Evolutionary conservation across 768 basidiomycete species (phyloP), one percentile per base, ranked within the genome.

Genomic region (Favolaschia claudopus): DNA sequence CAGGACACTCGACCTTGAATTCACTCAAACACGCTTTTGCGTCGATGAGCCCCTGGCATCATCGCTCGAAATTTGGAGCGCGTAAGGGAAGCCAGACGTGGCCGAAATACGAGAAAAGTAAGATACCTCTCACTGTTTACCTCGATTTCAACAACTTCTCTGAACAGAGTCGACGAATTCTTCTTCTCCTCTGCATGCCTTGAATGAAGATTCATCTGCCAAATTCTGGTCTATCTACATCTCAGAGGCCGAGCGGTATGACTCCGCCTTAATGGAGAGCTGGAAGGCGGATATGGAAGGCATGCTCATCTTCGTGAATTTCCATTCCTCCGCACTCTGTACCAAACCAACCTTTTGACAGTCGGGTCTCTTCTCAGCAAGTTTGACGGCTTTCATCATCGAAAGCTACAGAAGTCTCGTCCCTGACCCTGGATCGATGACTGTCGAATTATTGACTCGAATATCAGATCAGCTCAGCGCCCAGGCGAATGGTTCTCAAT

Each of bases 361-460:
- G 70, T 62, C 67, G 14, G 68, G 64, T 33, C 63, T 69, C 4
- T 68, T 68, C 42, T 66, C 67, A 7, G 65, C 69, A 19, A 61
- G 55, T 49, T 53, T 68, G 38, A 68, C 65, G n/a, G 63, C 67
- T 3, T 69, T 69, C 55, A 54, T 69, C 31, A 51, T 69, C n/a
- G 63, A 69, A 43, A 62, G 59, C 31, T 68, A 68, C 37, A 58
- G 58, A 39, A 60, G 55, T 27, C 62, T 69, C 10, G 36, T 55
- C 1, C 62, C 55, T 1, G 57, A 64, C 43, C 44, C 44, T 1
- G 44, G 47, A 6, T 27, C 53, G 10, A 52, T 49, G 15, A 42
- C 42, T 4, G 28, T 66, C 2, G 24, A 38, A n/a, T 15, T 63
- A 10, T 56, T 68, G 38, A 42, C 29, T 33, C 61, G 60, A 15